Percentiles rank a stretch among this genome's conserved stretches.
These are phyloP conservation scores for Oryza officinalis DNA, from an alignment of 176 grass and related monocot species.

Conservation along the genomic window DNA sequence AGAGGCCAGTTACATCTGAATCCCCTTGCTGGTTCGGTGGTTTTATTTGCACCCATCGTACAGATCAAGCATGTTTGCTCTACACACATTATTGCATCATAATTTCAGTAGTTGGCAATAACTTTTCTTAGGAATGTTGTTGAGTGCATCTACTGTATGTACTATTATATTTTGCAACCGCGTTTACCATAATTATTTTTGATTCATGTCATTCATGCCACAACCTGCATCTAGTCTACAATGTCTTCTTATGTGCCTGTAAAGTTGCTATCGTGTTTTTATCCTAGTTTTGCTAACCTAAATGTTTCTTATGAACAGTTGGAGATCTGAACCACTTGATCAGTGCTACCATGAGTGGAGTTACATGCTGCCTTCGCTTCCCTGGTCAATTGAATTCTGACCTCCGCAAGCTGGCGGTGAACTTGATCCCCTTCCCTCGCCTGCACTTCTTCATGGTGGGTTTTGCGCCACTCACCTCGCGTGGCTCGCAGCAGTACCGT, in stretches of 20 bases:
- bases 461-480: slow-evolving; percentile 86
- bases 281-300: background rate
- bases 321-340: slow-evolving; percentile 91
- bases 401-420: slow-evolving; percentile 86
- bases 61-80: background rate
- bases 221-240: background rate
- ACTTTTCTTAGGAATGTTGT: background rate
- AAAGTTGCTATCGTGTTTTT: background rate
- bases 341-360: slow-evolving; percentile 86
- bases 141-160: background rate
- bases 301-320: slow-evolving; percentile 49
- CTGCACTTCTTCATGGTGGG: slow-evolving; percentile 96
- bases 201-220: background rate
- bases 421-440: slow-evolving; percentile 86
- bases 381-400: slow-evolving; percentile 91
- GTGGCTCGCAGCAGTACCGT: slow-evolving; percentile 86
- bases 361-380: slow-evolving; percentile 92
- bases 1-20: too few species aligned
- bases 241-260: background rate
- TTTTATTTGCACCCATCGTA: background rate
- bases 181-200: background rate
- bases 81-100: background rate
- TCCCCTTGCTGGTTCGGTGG: background rate
- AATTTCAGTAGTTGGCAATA: background rate
- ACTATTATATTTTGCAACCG: background rate